Evolutionary conservation across 371 early-diverging fungal species (phyloP), one percentile per base, ranked within the genome.

Genomic region (Smittium mucronatum): DNA sequence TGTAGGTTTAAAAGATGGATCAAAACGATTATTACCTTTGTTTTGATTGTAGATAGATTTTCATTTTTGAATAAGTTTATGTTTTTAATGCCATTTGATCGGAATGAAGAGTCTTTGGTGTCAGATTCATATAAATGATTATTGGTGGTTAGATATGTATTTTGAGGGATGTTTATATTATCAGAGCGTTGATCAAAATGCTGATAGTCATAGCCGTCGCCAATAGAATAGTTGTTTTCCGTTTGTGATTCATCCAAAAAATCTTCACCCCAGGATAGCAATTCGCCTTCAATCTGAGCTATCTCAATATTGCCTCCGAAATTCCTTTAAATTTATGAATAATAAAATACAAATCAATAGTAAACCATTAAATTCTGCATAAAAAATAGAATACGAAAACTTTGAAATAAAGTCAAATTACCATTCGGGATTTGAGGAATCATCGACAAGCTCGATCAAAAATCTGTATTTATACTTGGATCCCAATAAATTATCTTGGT

Each of bases 391-490:
- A n/a, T n/a, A n/a, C n/a, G 47, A 47, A 11, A 47, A 21, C 47
- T 47, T 11, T 47, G 5, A 47, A 47, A 47, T 47, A 47, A 47
- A 47, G 47, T 11, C 5, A 47, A 47, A 47, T 31, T 65, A 65
- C 65, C 65, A 31, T 65, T 65, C 65, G 34, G 32, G n/a, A 33
- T n/a, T 36, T n/a, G n/a, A n/a, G 34, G 8, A 34, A 15, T 65
- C 65, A 33, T 61, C 63, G 25, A 34, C 32, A 5, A 65, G 17
- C n/a, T 65, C 65, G n/a, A 65, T 28, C 65, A 65, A 32, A 33
- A 65, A 65, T 11, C 65, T 2, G 36, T 65, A 65, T 36, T 65
- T 65, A 36, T 65, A 65, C 34, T 65, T n/a, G 5, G 65, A 65
- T 5, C 65, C n/a, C 17, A n/a, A 32, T 34, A 65, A 15, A n/a